phyloP scores from a whole-genome alignment of 306 rosid species.

The Mimosa bimucronata region DNA sequence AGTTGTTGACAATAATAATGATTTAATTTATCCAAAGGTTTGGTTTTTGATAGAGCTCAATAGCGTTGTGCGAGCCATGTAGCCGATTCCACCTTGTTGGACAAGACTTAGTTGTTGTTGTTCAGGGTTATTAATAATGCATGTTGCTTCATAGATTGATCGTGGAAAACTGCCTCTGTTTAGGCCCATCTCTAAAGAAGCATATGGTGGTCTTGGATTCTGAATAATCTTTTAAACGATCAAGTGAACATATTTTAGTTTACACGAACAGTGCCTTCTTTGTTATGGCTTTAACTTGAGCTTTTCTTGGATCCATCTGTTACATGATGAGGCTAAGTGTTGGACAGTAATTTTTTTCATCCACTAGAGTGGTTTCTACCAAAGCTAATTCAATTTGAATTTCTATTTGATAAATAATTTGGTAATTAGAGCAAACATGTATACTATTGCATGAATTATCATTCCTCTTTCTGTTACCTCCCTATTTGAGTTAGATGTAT shows the following conservation, averaged over 20 bases:
- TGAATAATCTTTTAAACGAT: neutral
- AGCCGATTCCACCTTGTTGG: too few relatives aligned
- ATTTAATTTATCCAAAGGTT: too few relatives aligned
- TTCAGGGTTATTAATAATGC: neutral
- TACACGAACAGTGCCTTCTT: neutral
- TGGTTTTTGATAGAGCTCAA: too few relatives aligned
- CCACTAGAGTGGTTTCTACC: neutral
- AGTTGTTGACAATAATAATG: neutral
- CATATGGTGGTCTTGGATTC: neutral
- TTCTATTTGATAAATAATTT: neutral
- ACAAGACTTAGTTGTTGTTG: too few relatives aligned
- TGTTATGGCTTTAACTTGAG: slow-evolving; percentile 27
- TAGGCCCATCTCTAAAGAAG: neutral
- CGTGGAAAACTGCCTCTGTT: slow-evolving; percentile 8
- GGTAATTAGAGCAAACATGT: neutral
- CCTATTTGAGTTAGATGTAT: slow-evolving; percentile 24
- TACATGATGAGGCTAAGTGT: slow-evolving; percentile 5
- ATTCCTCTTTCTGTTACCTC: slow-evolving; percentile 16
- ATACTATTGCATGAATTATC: slow-evolving; percentile 17
- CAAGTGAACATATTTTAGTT: neutral
- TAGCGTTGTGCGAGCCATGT: too few relatives aligned
- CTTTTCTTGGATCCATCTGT: slow-evolving; percentile 9
- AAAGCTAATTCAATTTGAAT: neutral
- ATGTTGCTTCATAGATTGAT: neutral
- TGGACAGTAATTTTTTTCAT: slow-evolving; percentile 18